Evolutionary conservation across 192 early-diverging fungal species (phyloP), one percentile per base, ranked within the genome.

Genomic region (Funneliformis geosporum): DNA sequence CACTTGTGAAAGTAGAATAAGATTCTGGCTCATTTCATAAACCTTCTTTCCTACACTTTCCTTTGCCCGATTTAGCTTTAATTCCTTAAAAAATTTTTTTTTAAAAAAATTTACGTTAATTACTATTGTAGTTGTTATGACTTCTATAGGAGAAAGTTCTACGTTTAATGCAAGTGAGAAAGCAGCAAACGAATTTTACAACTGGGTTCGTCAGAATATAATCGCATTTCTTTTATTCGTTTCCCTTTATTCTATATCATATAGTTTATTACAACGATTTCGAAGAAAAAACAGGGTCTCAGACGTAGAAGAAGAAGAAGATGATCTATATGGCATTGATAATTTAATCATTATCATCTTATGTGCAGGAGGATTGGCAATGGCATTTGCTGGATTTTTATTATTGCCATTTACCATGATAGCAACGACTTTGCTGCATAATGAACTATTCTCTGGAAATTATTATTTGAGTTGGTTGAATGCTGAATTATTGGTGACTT

Each of bases 391-490:
- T 27, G 77, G 77, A 18, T 79, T 79, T 40, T 69, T 69, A 9
- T 69, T 79, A 25, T 69, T 68, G 33, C 77, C 77, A 23, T 64
- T 59, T 38, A 79, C 77, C 11, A 79, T 79, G 66, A 40, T 60
- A 55, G 77, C 77, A 50, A 79, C 77, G 11, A 66, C 65, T 21
- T 79, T 79, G 11, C 11, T 79, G 25, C 40, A 46, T 46, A 42
- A 71, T 42, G 67, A 79, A 11, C 23, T 79, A 23, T 43, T 59
- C 4, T 25, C n/a, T 1, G 43, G n/a, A 69, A 69, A 64, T 40
- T 76, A 76, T 76, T 76, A 76, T 60, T 76, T 79, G 46, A 65
- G 47, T 69, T 79, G 77, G 77, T 38, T 79, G 23, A 33, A 79
- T 43, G 47, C 33, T 14, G 47, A 68, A 18, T 60, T 79, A 28